phyloP scores from a whole-genome alignment of 225 moss, liverwort and hornwort species.

The Bryum argenteum region DNA sequence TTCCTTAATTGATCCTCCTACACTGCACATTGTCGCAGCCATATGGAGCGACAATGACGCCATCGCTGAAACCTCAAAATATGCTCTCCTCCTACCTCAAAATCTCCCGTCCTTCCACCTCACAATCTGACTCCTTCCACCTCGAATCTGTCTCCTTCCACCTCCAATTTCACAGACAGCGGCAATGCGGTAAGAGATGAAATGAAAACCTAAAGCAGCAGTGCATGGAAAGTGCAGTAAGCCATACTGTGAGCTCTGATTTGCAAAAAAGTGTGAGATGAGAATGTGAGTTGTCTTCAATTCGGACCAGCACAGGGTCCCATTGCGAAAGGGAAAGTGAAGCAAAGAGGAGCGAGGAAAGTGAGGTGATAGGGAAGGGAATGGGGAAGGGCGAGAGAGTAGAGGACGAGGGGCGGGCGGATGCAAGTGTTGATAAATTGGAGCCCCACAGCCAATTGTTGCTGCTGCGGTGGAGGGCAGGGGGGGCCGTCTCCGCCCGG shows the following conservation, averaged over 20 bases:
- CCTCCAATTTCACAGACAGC: too few relatives aligned
- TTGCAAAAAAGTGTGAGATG: not conserved
- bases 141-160: too few relatives aligned
- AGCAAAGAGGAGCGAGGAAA: not conserved
- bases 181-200: too few relatives aligned
- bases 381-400: too few relatives aligned
- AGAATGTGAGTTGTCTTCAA: not conserved
- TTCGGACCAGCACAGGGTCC: slow-evolving; percentile 23
- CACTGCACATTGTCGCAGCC: slow-evolving; percentile 44
- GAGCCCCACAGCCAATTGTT: slow-evolving; percentile 39
- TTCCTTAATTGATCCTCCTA: slow-evolving; percentile 20
- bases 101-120: not conserved
- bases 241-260: not conserved
- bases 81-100: slow-evolving; percentile 16
- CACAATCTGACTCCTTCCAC: too few relatives aligned
- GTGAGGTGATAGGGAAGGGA: too few relatives aligned
- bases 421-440: slow-evolving; percentile 22
- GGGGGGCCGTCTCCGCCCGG: not conserved
- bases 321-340: not conserved
- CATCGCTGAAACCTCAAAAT: slow-evolving; percentile 33
- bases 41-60: slow-evolving; percentile 43
- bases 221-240: not conserved
- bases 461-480: slow-evolving; percentile 19
- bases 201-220: too few relatives aligned
- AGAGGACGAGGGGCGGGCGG: not conserved